phyloP scores from a whole-genome alignment of 306 rosid species.

The Fragaria vesca region DNA sequence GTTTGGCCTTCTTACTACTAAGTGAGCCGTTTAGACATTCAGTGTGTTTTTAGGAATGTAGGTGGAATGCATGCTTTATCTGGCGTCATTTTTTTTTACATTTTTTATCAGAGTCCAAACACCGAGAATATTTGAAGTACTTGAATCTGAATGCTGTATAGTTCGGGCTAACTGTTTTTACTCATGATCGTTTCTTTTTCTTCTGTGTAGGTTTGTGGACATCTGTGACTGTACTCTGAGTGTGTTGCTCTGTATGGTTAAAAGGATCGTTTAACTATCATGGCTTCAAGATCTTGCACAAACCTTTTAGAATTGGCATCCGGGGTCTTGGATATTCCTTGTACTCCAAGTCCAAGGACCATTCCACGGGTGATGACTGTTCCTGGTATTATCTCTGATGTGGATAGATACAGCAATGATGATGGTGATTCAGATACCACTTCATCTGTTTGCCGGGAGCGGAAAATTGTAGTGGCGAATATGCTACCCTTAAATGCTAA shows the following conservation, averaged over 20 bases:
- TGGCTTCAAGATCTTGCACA: constrained; percentile 61
- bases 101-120: background rate
- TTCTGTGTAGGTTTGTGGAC: constrained; percentile 15
- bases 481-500: constrained; percentile 76
- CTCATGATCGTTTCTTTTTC: background rate
- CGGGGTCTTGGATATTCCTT: constrained; percentile 62
- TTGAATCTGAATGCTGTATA: background rate
- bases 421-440: constrained; percentile 64
- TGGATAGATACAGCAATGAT: constrained; percentile 45
- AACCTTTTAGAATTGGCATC: constrained; percentile 55
- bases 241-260: constrained; percentile 24
- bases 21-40: background rate
- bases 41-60: background rate
- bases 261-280: constrained; percentile 23
- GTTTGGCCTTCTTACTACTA: background rate
- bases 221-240: background rate
- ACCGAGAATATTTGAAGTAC: background rate
- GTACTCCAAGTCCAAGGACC: constrained; percentile 52
- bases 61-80: background rate
- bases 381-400: constrained; percentile 69
- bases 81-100: background rate
- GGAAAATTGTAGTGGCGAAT: constrained; percentile 78
- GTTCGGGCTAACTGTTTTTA: background rate
- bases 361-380: constrained; percentile 74
- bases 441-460: constrained; percentile 58